Base-by-base conservation (phyloP, 2,329 filamentous ascomycete genomes). In the Scedosporium boydii region DNA sequence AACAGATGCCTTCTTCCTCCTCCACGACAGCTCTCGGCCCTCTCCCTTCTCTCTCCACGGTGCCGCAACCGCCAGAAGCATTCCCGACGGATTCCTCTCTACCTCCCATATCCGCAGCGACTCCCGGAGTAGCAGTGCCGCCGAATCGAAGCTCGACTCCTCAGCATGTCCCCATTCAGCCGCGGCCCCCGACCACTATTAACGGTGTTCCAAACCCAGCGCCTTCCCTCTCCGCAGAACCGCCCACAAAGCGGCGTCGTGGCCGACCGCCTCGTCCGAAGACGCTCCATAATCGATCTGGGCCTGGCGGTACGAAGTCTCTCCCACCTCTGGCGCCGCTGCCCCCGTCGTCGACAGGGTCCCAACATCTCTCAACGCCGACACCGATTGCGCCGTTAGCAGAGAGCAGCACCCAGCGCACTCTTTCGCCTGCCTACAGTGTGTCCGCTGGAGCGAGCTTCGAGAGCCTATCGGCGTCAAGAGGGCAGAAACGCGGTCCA, bases 111-210 rank as follows among this genome's bases (percentile, higher is more conserved):
- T 53, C 48, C 10, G 21, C 48, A 3, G 23, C 14, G 4, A 12
- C 42, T 18, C 16, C 42, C 18, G 42, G 42, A 46, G 6, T 46
- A 16, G 42, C 18, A 46, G 42, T 16, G 4, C n/a, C 48, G 48
- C 21, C 48, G 4, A 21, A 53, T 23, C 60, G 34, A 18, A 16
- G 27, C 53, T 58, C 61, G 46, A 58, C 38, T 16, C 55, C 61
- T 21, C 61, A 62, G 23, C 58, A 67, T 51, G 63, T 65, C 29
- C 65, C 63, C 12, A 68, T 68, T 56, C 62, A 68, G 23, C 67
- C 67, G 16, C 65, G 66, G 21, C 51, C 38, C 7, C 29, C 29
- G 27, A 10, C 51, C 58, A 21, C 23, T 18, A 12, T 46, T 10
- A 59, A 55, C 38, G 56, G 56, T 6, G 12, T 14, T 18, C n/a